Percentiles rank a stretch among this genome's conserved stretches.
These are phyloP conservation scores for Lactarius hengduanensis DNA, from an alignment of 768 basidiomycete species.

Conservation along the genomic window DNA sequence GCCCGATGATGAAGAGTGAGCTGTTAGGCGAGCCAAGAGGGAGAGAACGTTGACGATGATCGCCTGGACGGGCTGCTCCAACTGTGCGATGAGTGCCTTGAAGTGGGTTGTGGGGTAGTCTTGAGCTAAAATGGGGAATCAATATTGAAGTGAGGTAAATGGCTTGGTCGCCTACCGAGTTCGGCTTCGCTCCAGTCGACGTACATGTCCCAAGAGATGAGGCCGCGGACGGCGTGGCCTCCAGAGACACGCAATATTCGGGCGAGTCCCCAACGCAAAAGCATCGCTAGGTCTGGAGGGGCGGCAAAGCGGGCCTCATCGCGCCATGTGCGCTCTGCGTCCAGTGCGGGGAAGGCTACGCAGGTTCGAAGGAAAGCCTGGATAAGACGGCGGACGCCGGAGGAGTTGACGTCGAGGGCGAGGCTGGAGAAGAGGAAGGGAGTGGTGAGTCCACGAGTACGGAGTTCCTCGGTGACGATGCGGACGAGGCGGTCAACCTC, in stretches of 20 bases:
- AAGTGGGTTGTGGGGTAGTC: constrained; percentile 75
- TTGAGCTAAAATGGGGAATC: constrained; percentile 41
- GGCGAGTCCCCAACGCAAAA: constrained; percentile 88
- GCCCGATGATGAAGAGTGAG: constrained; percentile 81
- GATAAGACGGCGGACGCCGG: constrained; percentile 75
- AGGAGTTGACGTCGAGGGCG: constrained; percentile 78
- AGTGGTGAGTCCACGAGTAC: constrained; percentile 70
- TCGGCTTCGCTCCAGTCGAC: constrained; percentile 79
- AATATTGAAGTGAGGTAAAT: background rate
- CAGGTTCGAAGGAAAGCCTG: constrained; percentile 76
- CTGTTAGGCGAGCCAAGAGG: constrained; percentile 79
- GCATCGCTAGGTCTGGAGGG: constrained; percentile 88
- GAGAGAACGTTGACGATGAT: constrained; percentile 70
- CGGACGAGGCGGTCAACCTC: constrained; percentile 71
- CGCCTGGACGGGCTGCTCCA: constrained; percentile 54
- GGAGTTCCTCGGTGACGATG: constrained; percentile 67
- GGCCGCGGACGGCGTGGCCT: constrained; percentile 74
- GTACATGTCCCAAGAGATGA: constrained; percentile 85
- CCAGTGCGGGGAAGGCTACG: constrained; percentile 31
- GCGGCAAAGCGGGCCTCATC: constrained; percentile 84
- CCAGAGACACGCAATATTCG: constrained; percentile 69
- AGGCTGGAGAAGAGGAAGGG: constrained; percentile 90
- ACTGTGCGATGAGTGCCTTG: constrained; percentile 56
- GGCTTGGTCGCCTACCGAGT: constrained; percentile 52
- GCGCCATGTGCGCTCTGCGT: constrained; percentile 59